Percentiles rank a stretch among this genome's conserved stretches.
Evolutionary conservation across 371 early-diverging fungal species (phyloP).

Genomic region (Mortierella sp.): DNA sequence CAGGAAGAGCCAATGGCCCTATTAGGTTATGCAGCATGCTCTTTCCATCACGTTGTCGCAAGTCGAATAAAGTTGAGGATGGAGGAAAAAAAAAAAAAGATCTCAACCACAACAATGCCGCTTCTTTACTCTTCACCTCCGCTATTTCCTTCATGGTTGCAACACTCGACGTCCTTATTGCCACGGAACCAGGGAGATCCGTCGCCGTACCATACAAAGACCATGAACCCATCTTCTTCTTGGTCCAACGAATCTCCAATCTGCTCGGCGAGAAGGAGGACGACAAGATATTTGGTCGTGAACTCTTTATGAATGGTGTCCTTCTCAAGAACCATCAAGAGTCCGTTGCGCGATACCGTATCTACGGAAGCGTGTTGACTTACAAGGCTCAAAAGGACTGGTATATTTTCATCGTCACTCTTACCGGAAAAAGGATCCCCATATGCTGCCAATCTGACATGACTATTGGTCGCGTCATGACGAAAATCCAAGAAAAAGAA

Average conservation of each 20-base stretch:
- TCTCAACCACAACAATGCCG: too few relatives aligned
- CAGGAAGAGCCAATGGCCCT: too few relatives aligned
- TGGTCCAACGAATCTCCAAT: slow-evolving; percentile 7
- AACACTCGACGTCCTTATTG: slow-evolving; percentile 6
- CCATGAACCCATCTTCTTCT: slow-evolving; percentile 22
- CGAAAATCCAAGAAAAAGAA: slow-evolving; percentile 67
- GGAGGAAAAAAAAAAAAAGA: too few relatives aligned
- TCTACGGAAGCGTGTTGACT: slow-evolving; percentile 14
- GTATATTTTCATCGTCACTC: slow-evolving; percentile 55
- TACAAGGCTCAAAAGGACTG: background rate
- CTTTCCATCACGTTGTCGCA: too few relatives aligned
- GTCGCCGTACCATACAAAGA: slow-evolving; percentile 8
- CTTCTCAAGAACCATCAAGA: slow-evolving; percentile 5
- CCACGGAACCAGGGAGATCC: slow-evolving; percentile 7
- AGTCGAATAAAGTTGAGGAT: too few relatives aligned
- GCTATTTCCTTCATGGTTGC: slow-evolving; percentile 1
- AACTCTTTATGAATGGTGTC: slow-evolving; percentile 10
- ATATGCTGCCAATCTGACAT: slow-evolving; percentile 66
- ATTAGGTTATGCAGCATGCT: too few relatives aligned
- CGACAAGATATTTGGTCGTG: background rate
- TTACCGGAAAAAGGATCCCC: slow-evolving; percentile 58
- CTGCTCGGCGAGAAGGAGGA: background rate
- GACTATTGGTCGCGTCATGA: slow-evolving; percentile 73
- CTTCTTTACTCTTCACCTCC: too few relatives aligned
- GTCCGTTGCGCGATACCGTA: slow-evolving; percentile 12